These are phyloP conservation scores for Byssochlamys sp. DNA, from an alignment of 2,329 filamentous ascomycete genomes.

Conservation along the genomic window DNA sequence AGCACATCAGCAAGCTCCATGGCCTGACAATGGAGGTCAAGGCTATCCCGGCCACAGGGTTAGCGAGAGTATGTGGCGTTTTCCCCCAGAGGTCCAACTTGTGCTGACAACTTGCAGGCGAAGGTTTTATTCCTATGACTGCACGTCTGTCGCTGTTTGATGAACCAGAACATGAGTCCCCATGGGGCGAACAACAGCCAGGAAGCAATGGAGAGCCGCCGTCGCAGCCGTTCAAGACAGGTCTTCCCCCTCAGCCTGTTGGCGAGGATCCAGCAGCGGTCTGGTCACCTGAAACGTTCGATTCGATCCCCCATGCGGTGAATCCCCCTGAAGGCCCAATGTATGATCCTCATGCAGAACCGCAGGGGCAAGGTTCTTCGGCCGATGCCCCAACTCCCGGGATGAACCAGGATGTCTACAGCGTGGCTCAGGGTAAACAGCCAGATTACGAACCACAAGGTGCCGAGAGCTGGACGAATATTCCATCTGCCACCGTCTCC, in stretches of 20 bases:
- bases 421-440: background rate
- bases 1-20: constrained; percentile 11
- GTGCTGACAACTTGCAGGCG: constrained; percentile 16
- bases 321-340: constrained; percentile 1
- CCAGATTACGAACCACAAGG: constrained; percentile 7
- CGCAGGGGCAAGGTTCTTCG: constrained; percentile 4
- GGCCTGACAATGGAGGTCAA: constrained; percentile 10
- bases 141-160: constrained; percentile 30
- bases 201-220: background rate
- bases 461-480: constrained; percentile 12
- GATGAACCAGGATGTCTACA: background rate
- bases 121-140: constrained; percentile 33
- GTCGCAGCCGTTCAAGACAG: background rate
- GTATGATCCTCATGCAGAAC: constrained; percentile 5
- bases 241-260: background rate
- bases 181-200: constrained; percentile 15
- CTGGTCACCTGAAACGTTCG: background rate
- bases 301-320: background rate
- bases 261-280: constrained; percentile 4
- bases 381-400: background rate
- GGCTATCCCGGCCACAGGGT: constrained; percentile 18
- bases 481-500: constrained; percentile 14
- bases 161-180: constrained; percentile 14
- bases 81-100: background rate
- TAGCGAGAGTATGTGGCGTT: constrained; percentile 22